Conservation (phyloP, 192 early-diverging fungal species). For the Funneliformis mosseae region DNA sequence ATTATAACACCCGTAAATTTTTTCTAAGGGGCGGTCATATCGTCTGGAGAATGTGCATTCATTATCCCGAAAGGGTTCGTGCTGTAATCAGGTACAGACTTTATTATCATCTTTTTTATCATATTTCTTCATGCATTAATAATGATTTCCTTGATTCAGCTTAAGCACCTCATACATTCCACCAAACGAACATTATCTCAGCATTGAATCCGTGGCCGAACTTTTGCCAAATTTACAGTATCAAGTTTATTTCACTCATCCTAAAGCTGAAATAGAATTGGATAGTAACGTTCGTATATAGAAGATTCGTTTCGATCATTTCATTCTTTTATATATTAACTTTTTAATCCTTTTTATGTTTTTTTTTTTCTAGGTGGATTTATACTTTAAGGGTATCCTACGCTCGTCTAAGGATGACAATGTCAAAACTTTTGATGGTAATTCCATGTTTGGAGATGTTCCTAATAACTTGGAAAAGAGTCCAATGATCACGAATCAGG, state of each 20-base stretch:
- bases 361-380: conserved; percentile 4
- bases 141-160: conserved; percentile 27
- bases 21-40: conserved; percentile 49
- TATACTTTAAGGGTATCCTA: conserved; percentile 41
- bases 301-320: background rate
- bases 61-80: conserved; percentile 60
- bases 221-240: conserved; percentile 55
- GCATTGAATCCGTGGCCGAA: conserved; percentile 49
- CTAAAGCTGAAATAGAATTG: conserved; percentile 49
- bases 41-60: conserved; percentile 57
- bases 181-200: conserved; percentile 38
- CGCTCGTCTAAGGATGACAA: conserved; percentile 33
- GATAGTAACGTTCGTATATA: conserved; percentile 38
- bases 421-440: conserved; percentile 10
- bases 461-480: background rate
- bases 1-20: background rate
- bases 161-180: conserved; percentile 60
- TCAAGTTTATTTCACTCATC: conserved; percentile 45
- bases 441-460: background rate
- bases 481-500: background rate
- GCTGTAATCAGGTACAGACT: conserved; percentile 44
- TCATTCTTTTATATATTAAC: background rate
- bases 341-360: background rate
- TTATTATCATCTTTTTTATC: background rate
- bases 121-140: too few relatives aligned